Conservation (phyloP, 352 stramenopile species). For the Globisporangium iwayamae region DNA sequence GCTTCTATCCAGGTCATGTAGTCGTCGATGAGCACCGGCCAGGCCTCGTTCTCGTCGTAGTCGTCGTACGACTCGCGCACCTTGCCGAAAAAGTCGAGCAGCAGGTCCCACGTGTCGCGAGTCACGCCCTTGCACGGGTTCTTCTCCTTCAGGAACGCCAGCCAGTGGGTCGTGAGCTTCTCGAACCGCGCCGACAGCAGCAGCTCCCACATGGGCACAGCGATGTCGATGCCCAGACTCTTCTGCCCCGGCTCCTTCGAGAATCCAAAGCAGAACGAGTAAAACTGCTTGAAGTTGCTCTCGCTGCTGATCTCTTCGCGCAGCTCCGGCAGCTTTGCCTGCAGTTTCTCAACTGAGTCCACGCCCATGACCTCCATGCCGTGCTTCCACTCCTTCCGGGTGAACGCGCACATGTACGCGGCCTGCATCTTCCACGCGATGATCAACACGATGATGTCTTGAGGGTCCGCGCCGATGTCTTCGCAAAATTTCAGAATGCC, state of each 20-base stretch:
- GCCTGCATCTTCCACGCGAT: slow-evolving; percentile 88
- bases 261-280: slow-evolving; percentile 86
- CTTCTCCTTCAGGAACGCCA: slow-evolving; percentile 72
- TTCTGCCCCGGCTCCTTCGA: slow-evolving; percentile 88
- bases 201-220: slow-evolving; percentile 85
- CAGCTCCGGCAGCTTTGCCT: slow-evolving; percentile 50
- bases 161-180: slow-evolving; percentile 66
- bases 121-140: slow-evolving; percentile 81
- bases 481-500: slow-evolving; percentile 80
- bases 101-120: slow-evolving; percentile 83
- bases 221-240: slow-evolving; percentile 83
- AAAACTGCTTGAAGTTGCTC: slow-evolving; percentile 75
- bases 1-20: slow-evolving; percentile 84
- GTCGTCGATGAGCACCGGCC: slow-evolving; percentile 88
- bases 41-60: slow-evolving; percentile 89
- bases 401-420: slow-evolving; percentile 83
- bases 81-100: slow-evolving; percentile 85
- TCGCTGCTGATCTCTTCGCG: slow-evolving; percentile 54
- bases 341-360: slow-evolving; percentile 63
- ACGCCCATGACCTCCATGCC: slow-evolving; percentile 78
- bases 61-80: slow-evolving; percentile 72
- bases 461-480: slow-evolving; percentile 71
- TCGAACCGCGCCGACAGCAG: slow-evolving; percentile 61
- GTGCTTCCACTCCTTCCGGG: slow-evolving; percentile 74
- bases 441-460: slow-evolving; percentile 76